Conservation (phyloP, 306 rosid genomes). For the Prunus persica region DNA sequence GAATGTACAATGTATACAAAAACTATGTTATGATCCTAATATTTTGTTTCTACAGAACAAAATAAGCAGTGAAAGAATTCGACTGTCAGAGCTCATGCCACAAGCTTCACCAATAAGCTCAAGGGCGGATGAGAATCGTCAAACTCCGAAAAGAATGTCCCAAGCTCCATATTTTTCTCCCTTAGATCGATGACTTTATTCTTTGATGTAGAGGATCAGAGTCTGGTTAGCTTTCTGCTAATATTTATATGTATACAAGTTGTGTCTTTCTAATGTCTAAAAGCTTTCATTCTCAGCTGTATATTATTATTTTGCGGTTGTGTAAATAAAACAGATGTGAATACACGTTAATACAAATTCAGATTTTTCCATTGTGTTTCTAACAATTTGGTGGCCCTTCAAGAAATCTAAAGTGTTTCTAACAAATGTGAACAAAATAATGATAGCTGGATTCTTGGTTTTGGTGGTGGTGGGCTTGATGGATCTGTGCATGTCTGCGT, state of each 20-base stretch:
- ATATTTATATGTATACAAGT: not conserved
- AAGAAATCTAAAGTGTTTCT: too few relatives aligned
- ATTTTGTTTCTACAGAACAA: conserved; percentile 42
- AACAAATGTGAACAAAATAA: too few relatives aligned
- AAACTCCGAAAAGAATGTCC: conserved; percentile 51
- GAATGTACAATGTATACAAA: not conserved
- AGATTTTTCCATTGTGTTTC: not conserved
- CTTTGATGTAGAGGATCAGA: conserved; percentile 1
- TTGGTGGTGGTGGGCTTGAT: too few relatives aligned
- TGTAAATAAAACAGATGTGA: conserved; percentile 24
- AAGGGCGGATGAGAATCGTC: conserved; percentile 49
- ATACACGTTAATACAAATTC: not conserved
- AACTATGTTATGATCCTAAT: not conserved
- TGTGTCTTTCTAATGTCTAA: not conserved
- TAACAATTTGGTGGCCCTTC: too few relatives aligned
- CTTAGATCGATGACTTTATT: conserved; percentile 60
- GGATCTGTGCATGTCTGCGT: too few relatives aligned
- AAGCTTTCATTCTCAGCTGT: conserved; percentile 1
- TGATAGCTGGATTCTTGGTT: too few relatives aligned
- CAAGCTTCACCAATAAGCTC: conserved; percentile 57
- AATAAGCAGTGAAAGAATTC: conserved; percentile 56
- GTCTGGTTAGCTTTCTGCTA: conserved; percentile 25
- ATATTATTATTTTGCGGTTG: conserved; percentile 10
- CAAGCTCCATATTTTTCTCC: conserved; percentile 66
- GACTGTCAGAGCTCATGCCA: conserved; percentile 63